Base-by-base conservation (phyloP, 192 early-diverging fungal genomes). In the Coemansia sp. region DNA sequence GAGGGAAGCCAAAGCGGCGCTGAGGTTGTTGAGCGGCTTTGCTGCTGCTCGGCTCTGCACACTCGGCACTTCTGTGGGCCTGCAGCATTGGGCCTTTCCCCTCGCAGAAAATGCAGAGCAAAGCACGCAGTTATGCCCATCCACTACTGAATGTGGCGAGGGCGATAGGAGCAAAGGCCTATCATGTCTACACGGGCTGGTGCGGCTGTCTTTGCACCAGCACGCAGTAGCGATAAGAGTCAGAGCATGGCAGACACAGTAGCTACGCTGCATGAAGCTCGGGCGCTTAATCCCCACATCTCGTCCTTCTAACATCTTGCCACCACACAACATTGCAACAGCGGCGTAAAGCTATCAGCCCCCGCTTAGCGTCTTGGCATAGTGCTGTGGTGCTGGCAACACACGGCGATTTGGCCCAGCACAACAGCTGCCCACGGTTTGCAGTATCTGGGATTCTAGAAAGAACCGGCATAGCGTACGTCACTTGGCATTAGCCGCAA, bases 91-190 rank as follows among this genome's bases (percentile, higher is more conserved):
- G 42, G 36, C 28, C 18, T 25, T 55, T 37, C 4, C 31, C 31
- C 31, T 64, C 47, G 35, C 47, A 23, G n/a, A 38, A 23, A 37
- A 42, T 45, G 55, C 14, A 33, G 26, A 50, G 42, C 56, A 60
- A 67, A n/a, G 61, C 23, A 34, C 41, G 62, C 62, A 65, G 69
- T 61, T 70, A 69, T 52, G 34, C 45, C n/a, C 36, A 18, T 10
- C 48, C 12, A 26, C 43, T 18, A 20, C 35, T 56, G 53, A 65
- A 71, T 71, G 69, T 71, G 69, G 69, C 69, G n/a, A 60, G 13
- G 36, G 23, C 33, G 18, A 47, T 47, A 47, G n/a, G 43, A n/a
- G 20, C 20, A 47, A 47, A 13, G 23, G 11, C 13, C 23, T 52
- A 13, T 23, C 48, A 28, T 23, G 25, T 9, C 48, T 26, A 9